Evolutionary conservation across 2,329 filamentous ascomycete genomes (phyloP).

Genomic region (Didymella lethalis): DNA sequence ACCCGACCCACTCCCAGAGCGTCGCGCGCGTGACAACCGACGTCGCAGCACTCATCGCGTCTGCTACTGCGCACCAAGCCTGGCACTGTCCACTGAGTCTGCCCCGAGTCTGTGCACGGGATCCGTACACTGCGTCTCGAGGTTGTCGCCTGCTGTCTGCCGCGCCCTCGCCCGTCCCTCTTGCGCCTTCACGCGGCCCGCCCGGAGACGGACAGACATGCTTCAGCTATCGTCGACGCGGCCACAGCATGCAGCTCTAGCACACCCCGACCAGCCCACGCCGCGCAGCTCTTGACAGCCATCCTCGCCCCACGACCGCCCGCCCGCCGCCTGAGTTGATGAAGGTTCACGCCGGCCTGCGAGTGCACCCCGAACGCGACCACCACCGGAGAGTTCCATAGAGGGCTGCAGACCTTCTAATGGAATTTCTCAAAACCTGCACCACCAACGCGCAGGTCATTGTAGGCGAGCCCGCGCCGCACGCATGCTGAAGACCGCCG

Average conservation of each 20-base stretch:
- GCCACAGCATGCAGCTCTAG: slow-evolving; percentile 38
- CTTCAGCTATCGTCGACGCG: slow-evolving; percentile 28
- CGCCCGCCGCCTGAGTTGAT: slow-evolving; percentile 44
- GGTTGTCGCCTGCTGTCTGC: too few species aligned
- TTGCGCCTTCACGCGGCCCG: slow-evolving; percentile 19
- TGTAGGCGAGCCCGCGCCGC: slow-evolving; percentile 28
- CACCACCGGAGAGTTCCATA: slow-evolving; percentile 52
- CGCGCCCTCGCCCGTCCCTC: neutral
- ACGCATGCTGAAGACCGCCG: too few species aligned
- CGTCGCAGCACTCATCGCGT: neutral
- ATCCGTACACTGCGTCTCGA: too few species aligned
- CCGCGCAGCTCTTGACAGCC: slow-evolving; percentile 13
- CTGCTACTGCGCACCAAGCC: too few species aligned
- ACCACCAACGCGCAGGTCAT: slow-evolving; percentile 51
- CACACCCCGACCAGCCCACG: slow-evolving; percentile 1
- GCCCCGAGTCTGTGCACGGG: too few species aligned
- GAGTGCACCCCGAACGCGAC: slow-evolving; percentile 46
- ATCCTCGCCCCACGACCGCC: neutral
- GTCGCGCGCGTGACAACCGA: slow-evolving; percentile 14
- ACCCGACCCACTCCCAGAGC: slow-evolving; percentile 2
- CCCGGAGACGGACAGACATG: slow-evolving; percentile 34
- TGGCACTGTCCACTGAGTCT: too few species aligned
- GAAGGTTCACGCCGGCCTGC: slow-evolving; percentile 45
- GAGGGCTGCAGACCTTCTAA: slow-evolving; percentile 44
- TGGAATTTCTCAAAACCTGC: slow-evolving; percentile 51